Percentiles rank a stretch among this genome's conserved stretches.
These are phyloP conservation scores for Arctium minus DNA, from an alignment of 129 eudicot species.

Conservation along the genomic window DNA sequence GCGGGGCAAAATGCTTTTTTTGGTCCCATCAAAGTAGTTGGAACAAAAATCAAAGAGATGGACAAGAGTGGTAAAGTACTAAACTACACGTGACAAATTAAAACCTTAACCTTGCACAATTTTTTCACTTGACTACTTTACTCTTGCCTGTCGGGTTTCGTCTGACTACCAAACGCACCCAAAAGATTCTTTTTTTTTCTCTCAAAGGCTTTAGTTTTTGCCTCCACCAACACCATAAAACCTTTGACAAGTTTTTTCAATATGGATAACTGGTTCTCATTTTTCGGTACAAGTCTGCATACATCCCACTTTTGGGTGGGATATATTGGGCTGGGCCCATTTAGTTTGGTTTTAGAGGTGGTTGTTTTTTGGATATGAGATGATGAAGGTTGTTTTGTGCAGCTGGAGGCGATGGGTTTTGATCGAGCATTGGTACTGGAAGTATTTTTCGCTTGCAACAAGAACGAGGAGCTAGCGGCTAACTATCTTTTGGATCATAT, in stretches of 20 bases:
- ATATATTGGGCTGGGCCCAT: not conserved
- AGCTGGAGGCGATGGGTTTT: slow-evolving; percentile 77
- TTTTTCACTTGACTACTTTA: not conserved
- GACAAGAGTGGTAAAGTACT: not conserved
- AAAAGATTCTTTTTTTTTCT: too few species aligned
- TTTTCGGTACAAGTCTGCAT: not conserved
- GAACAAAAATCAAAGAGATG: too few species aligned
- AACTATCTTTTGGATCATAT: slow-evolving; percentile 63
- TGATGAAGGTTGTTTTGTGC: not conserved
- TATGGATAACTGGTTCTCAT: too few species aligned
- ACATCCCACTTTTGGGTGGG: not conserved
- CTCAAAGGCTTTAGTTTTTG: too few species aligned
- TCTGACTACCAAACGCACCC: too few species aligned
- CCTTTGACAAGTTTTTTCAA: too few species aligned
- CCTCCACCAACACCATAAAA: too few species aligned
- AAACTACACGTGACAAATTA: not conserved
- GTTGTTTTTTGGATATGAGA: not conserved
- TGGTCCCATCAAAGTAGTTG: not conserved
- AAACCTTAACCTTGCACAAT: not conserved
- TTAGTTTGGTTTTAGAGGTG: not conserved
- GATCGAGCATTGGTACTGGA: slow-evolving; percentile 54
- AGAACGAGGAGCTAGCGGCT: slow-evolving; percentile 67
- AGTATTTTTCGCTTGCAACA: slow-evolving; percentile 71
- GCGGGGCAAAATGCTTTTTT: not conserved
- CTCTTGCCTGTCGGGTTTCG: not conserved